Conservation (phyloP, 2,329 filamentous ascomycete genomes). For the Cladophialophora bantiana region DNA sequence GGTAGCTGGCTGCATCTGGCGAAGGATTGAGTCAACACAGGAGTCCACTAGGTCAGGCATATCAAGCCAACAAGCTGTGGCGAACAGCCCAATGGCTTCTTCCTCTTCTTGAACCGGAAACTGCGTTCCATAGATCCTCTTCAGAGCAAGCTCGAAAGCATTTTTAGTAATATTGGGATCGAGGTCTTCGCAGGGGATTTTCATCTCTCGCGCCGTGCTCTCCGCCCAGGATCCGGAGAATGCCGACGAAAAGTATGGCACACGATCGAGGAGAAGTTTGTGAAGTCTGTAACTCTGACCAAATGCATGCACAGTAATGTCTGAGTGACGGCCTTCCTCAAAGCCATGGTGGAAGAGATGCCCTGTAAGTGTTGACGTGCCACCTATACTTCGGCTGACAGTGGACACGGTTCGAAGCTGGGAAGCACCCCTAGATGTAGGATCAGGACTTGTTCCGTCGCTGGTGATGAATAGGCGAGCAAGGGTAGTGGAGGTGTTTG, state of each 20-base stretch:
- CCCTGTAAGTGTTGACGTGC: slow-evolving; percentile 54
- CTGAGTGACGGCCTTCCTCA: slow-evolving; percentile 60
- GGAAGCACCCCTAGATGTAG: slow-evolving; percentile 41
- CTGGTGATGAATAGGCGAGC: slow-evolving; percentile 43
- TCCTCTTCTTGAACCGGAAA: slow-evolving; percentile 58
- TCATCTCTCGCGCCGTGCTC: slow-evolving; percentile 60
- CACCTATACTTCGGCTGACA: slow-evolving; percentile 39
- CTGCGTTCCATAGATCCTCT: slow-evolving; percentile 61
- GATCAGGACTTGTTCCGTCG: slow-evolving; percentile 37
- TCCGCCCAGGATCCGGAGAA: slow-evolving; percentile 65
- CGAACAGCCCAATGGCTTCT: slow-evolving; percentile 62
- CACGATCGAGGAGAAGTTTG: slow-evolving; percentile 62
- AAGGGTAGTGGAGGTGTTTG: slow-evolving; percentile 42
- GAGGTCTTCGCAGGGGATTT: slow-evolving; percentile 61
- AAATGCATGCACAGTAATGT: slow-evolving; percentile 62
- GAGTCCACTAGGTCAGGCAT: slow-evolving; percentile 64
- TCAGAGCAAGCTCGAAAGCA: slow-evolving; percentile 63
- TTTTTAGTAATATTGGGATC: slow-evolving; percentile 61
- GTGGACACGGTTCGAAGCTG: slow-evolving; percentile 40
- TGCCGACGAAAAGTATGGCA: slow-evolving; percentile 63
- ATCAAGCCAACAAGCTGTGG: slow-evolving; percentile 64
- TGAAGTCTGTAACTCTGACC: slow-evolving; percentile 60
- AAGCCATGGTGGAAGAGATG: slow-evolving; percentile 62
- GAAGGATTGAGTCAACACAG: slow-evolving; percentile 61
- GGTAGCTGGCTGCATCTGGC: slow-evolving; percentile 60